Evolutionary conservation across 495 filamentous ascomycete genomes (phyloP).

Genomic region (Aspergillus sclerotiicarbonarius): DNA sequence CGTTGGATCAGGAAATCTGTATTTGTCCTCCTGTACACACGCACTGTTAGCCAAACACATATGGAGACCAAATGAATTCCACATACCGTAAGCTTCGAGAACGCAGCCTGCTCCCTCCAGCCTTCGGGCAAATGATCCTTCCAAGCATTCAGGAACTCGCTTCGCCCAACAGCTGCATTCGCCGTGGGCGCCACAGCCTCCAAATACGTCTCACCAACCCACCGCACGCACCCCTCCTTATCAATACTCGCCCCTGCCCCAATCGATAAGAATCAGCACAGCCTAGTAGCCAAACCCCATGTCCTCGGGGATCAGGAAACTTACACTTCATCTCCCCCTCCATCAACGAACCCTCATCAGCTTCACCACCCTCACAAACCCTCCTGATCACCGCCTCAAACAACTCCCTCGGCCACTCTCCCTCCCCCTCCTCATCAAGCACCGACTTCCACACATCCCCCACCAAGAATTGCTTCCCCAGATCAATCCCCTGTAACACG

Average conservation of each 20-base stretch:
- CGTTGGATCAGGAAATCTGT: constrained; percentile 39
- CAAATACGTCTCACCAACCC: constrained; percentile 53
- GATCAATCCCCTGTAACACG: constrained; percentile 42
- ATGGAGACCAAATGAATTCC: too few species aligned
- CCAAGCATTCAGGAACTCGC: constrained; percentile 53
- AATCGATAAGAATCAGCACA: constrained; percentile 10
- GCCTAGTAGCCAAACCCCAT: background rate
- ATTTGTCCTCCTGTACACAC: constrained; percentile 29
- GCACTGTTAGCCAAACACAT: background rate
- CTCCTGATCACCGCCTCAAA: constrained; percentile 44
- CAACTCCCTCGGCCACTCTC: constrained; percentile 38
- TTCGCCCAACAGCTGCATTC: constrained; percentile 36
- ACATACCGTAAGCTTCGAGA: constrained; percentile 47
- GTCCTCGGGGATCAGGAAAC: constrained; percentile 14
- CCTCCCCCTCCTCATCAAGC: constrained; percentile 42
- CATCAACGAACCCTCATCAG: constrained; percentile 17
- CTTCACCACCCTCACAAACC: constrained; percentile 29
- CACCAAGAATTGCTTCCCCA: constrained; percentile 47
- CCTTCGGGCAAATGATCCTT: constrained; percentile 56
- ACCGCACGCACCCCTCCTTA: constrained; percentile 40
- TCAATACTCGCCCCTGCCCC: constrained; percentile 48
- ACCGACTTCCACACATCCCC: constrained; percentile 48
- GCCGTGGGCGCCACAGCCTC: constrained; percentile 44
- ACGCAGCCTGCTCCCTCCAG: constrained; percentile 52
- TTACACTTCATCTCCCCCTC: constrained; percentile 39